Base-by-base conservation (phyloP, 2,329 filamentous ascomycete genomes). In the Saccharata proteae region DNA sequence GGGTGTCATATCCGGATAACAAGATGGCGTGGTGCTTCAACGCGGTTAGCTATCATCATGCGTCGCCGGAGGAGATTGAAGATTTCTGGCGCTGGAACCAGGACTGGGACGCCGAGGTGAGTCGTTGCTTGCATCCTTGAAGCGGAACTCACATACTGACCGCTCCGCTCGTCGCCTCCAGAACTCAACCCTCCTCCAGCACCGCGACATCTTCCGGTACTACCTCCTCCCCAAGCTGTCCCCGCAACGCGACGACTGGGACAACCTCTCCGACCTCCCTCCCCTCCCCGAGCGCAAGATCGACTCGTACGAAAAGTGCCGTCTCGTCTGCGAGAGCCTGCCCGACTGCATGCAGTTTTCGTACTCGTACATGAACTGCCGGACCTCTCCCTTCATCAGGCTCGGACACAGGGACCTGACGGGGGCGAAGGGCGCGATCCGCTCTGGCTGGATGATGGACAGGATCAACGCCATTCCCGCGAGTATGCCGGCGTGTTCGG, bases 11-110 rank as follows among this genome's bases (percentile, higher is more conserved):
- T 10, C 13, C 15, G 13, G 29, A 38, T 41, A 19, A 27, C 32
- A 14, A 53, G 16, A 47, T 49, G 12, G 59, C 61, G 1, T 69
- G 65, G 64, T 69, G 65, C 41, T 68, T 59, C 40, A 58, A 62
- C 17, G 59, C 60, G 4, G 55, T 61, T 3, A 54, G 62, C 2
- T 67, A 66, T 41, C 66, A 70, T 35, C 64, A 67, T 40, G 49
- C 70, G 4, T 48, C 54, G 0, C 44, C 60, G 1, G 40, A 45
- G 2, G 58, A 67, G 6, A 57, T 62, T 10, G 47, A 56, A 26
- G 46, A 51, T 3, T 51, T 69, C 22, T 61, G 56, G 47, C 51
- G 54, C 6, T 64, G 67, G 18, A 62, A 69, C 40, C 55, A 55
- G 29, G 44, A 51, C 13, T 58, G 54, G 54, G 51, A 48, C 37